These are phyloP conservation scores for Paxillus involutus DNA, from an alignment of 768 basidiomycete genomes.

Conservation along the genomic window DNA sequence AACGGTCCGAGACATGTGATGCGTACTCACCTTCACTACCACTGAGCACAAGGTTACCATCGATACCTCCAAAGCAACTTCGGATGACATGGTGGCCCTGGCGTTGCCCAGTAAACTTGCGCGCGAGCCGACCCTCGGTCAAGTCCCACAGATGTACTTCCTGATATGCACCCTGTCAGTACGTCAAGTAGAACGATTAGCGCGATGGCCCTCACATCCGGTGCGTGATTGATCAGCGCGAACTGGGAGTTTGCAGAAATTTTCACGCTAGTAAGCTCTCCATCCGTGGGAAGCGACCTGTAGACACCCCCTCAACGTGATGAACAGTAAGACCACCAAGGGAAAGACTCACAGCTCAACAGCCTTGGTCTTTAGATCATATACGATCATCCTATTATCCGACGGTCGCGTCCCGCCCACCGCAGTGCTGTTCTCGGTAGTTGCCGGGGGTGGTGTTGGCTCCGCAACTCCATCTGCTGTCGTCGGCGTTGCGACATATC, in stretches of 20 bases:
- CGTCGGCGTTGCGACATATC: slow-evolving; percentile 31
- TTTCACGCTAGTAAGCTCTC: slow-evolving; percentile 86
- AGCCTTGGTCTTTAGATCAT: slow-evolving; percentile 68
- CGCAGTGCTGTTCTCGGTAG: slow-evolving; percentile 32
- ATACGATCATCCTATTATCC: slow-evolving; percentile 72
- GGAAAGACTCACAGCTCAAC: slow-evolving; percentile 58
- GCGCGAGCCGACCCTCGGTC: slow-evolving; percentile 61
- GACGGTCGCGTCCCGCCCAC: slow-evolving; percentile 37
- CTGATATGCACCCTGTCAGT: slow-evolving; percentile 40
- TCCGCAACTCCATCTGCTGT: slow-evolving; percentile 27
- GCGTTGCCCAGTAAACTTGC: slow-evolving; percentile 83
- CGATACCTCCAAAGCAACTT: slow-evolving; percentile 90
- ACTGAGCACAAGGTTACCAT: slow-evolving; percentile 86
- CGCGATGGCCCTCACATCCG: slow-evolving; percentile 59
- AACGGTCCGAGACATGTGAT: slow-evolving; percentile 1
- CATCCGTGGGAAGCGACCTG: slow-evolving; percentile 67
- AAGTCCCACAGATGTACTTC: slow-evolving; percentile 91
- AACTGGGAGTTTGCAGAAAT: slow-evolving; percentile 84
- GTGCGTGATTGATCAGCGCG: slow-evolving; percentile 84
- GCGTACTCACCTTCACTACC: slow-evolving; percentile 85
- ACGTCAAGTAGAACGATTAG: not conserved
- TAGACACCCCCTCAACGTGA: slow-evolving; percentile 7
- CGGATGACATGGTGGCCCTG: slow-evolving; percentile 86
- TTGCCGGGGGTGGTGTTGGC: slow-evolving; percentile 29
- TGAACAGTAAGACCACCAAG: slow-evolving; percentile 10